These are phyloP conservation scores for Nicotiana benthamiana DNA, from an alignment of 257 asterid species.

Conservation along the genomic window DNA sequence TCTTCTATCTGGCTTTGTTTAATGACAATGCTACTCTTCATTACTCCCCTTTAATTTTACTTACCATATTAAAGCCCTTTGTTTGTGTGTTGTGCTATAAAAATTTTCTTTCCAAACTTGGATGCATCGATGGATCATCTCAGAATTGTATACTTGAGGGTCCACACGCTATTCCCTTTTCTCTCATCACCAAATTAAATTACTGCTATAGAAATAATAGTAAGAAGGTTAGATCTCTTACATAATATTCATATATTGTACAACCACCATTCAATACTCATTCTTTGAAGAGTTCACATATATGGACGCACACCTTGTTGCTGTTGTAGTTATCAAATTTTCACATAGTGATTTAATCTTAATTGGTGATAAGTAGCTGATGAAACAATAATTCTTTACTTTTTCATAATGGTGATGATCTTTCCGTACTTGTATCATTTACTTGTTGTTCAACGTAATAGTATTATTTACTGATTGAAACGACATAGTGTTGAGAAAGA, in stretches of 20 bases:
- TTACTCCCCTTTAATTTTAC: not conserved
- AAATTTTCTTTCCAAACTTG: not conserved
- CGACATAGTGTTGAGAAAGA: no score
- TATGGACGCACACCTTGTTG: no score
- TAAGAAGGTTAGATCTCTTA: not conserved
- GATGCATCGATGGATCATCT: not conserved
- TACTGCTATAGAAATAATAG: not conserved
- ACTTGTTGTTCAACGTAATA: no score
- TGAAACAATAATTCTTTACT: no score
- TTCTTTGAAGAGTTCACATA: not conserved
- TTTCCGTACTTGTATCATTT: no score
- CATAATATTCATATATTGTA: not conserved
- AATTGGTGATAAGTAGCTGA: no score
- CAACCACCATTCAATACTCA: not conserved
- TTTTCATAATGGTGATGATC: no score
- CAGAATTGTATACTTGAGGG: not conserved
- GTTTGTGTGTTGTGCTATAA: not conserved
- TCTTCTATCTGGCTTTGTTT: slow-evolving; percentile 29
- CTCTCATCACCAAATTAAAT: not conserved
- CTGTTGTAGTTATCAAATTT: no score
- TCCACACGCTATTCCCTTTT: not conserved
- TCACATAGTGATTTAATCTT: no score
- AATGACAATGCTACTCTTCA: not conserved
- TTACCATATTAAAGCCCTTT: not conserved
- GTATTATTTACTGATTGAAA: no score